These are phyloP conservation scores for Thraustochytrium striatum DNA, from an alignment of 352 stramenopile species.

Conservation along the genomic window DNA sequence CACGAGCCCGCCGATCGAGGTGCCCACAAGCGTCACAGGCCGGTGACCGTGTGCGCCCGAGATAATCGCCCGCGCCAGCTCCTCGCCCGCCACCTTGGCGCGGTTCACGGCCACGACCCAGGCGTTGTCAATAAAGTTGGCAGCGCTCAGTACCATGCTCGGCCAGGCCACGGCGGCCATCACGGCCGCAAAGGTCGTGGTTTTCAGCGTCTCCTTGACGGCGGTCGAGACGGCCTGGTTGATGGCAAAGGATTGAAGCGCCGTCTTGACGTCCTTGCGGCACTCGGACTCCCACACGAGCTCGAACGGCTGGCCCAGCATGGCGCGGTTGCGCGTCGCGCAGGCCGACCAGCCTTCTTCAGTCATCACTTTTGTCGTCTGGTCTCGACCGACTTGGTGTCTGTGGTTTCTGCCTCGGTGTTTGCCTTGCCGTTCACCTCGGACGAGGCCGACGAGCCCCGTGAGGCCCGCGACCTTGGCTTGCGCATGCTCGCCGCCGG, in stretches of 20 bases:
- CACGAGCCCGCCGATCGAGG: constrained; percentile 72
- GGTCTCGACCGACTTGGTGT: too few species aligned
- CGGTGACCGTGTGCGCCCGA: constrained; percentile 67
- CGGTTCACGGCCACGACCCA: constrained; percentile 73
- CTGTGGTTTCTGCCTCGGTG: too few species aligned
- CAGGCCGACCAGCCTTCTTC: not conserved
- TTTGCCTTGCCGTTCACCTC: too few species aligned
- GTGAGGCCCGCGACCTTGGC: too few species aligned
- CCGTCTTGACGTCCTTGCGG: constrained; percentile 21
- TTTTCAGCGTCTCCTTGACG: constrained; percentile 64
- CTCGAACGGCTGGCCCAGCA: constrained; percentile 20
- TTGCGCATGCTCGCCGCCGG: too few species aligned
- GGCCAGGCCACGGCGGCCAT: constrained; percentile 72
- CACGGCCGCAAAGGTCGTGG: constrained; percentile 68
- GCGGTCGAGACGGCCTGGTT: constrained; percentile 24
- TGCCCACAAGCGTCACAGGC: constrained; percentile 74
- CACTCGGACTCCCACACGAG: constrained; percentile 39
- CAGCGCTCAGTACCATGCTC: constrained; percentile 65
- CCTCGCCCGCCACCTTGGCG: constrained; percentile 68
- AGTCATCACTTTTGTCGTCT: not conserved
- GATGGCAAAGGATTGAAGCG: constrained; percentile 12
- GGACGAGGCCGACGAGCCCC: too few species aligned
- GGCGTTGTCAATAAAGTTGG: constrained; percentile 76
- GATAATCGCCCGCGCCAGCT: constrained; percentile 66
- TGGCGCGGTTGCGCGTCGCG: not conserved